Evolutionary conservation across 2,329 filamentous ascomycete genomes (phyloP), one percentile per base, ranked within the genome.

Genomic region (Cladorrhinum sp.): DNA sequence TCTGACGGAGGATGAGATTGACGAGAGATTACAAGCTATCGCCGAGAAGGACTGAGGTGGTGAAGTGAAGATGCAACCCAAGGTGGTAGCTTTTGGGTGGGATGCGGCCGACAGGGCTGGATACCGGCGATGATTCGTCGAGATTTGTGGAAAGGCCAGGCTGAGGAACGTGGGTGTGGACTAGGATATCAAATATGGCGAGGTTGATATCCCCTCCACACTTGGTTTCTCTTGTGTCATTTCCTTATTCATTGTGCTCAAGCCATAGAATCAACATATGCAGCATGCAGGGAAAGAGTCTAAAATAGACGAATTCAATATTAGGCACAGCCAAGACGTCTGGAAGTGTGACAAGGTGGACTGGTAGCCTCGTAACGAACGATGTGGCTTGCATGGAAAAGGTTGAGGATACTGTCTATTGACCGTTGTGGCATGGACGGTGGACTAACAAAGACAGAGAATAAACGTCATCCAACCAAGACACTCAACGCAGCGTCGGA

Each of bases 11-110:
- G 93, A 98, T 36, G 93, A 99, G 85, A 97, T 99, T 76, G 95
- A 99, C 72, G 95, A 98, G 79, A 86, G 95, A 77, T 85, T 99
- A 80, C 93, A 98, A 79, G 92, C 93, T 59, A 99, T 99, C 76
- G 92, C 92, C 61, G 95, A 99, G 84, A 98, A 97, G 85, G 95
- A 99, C 79, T 99, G 74, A 70, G 64, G 70, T 66, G 65, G 27
- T n/a, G 51, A 27, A 29, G 36, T 27, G 58, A 20, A 48, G 50
- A 61, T 58, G 45, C 48, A 55, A 59, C 54, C 57, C 32, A 27
- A 23, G 41, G 41, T 36, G 36, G 29, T 18, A 27, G 45, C n/a
- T 36, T 38, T 60, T 27, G 41, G 41, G 58, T 59, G 62, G 58
- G 55, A 41, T 51, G 58, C 56, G 56, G 58, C 62, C 55, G 58